phyloP scores from a whole-genome alignment of 495 filamentous ascomycete species.

The Xylaria venustula region DNA sequence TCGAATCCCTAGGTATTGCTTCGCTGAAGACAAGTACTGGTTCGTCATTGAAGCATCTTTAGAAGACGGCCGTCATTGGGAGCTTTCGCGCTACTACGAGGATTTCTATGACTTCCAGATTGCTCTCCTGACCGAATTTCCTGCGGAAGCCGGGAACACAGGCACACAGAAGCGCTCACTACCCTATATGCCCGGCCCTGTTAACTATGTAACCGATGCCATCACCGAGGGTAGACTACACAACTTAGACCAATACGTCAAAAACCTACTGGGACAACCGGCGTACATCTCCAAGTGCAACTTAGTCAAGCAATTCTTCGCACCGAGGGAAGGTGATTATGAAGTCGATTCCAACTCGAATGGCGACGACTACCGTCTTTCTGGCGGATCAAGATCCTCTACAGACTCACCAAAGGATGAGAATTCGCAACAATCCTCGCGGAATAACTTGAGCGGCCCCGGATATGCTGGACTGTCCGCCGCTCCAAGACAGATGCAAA shows the following conservation, averaged over 20 bases:
- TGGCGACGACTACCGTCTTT: conserved; percentile 68
- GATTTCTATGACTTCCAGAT: conserved; percentile 99
- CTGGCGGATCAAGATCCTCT: conserved; percentile 70
- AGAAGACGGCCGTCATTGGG: conserved; percentile 90
- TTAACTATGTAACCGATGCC: conserved; percentile 95
- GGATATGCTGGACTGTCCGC: conserved; percentile 55
- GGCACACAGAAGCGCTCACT: conserved; percentile 73
- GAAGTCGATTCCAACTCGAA: conserved; percentile 74
- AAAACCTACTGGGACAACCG: conserved; percentile 80
- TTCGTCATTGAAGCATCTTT: conserved; percentile 92
- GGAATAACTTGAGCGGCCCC: conserved; percentile 63
- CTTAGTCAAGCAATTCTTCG: conserved; percentile 86
- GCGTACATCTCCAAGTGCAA: conserved; percentile 78
- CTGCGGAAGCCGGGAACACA: conserved; percentile 84
- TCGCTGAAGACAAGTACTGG: conserved; percentile 98
- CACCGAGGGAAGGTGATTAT: conserved; percentile 85
- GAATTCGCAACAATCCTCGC: conserved; percentile 73
- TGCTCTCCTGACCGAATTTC: conserved; percentile 87
- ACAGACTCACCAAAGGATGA: conserved; percentile 51
- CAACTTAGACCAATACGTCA: conserved; percentile 92
- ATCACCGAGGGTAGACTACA: conserved; percentile 91
- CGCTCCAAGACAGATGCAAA: conserved; percentile 58
- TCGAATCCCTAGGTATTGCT: conserved; percentile 89
- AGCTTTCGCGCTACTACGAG: conserved; percentile 89
- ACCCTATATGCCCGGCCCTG: conserved; percentile 98